Evolutionary conservation across 2,329 filamentous ascomycete genomes (phyloP).

Genomic region (Paraconiothyrium sp.): DNA sequence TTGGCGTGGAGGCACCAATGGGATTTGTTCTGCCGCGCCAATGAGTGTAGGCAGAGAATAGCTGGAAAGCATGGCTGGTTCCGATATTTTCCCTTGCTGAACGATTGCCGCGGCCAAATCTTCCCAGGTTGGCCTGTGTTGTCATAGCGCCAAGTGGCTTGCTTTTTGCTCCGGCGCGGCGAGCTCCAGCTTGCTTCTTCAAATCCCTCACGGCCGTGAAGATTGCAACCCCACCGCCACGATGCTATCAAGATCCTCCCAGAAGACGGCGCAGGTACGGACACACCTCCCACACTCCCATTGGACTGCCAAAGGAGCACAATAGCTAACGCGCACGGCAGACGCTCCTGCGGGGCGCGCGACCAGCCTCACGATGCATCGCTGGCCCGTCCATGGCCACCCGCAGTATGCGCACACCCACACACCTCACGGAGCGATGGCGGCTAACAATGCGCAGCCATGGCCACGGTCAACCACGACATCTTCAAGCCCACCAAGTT

Average conservation of each 20-base stretch:
- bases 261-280: constrained; percentile 60
- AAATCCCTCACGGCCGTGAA: constrained; percentile 47
- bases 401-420: constrained; percentile 59
- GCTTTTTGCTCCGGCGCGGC: constrained; percentile 40
- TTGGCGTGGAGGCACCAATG: too few relatives aligned
- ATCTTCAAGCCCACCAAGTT: constrained; percentile 99
- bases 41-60: not conserved
- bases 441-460: constrained; percentile 37
- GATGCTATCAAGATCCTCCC: constrained; percentile 58
- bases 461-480: constrained; percentile 82
- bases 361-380: constrained; percentile 57
- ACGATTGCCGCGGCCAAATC: constrained; percentile 29
- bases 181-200: constrained; percentile 48
- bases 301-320: constrained; percentile 28
- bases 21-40: not conserved
- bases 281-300: constrained; percentile 27
- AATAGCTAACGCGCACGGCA: constrained; percentile 47
- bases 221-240: constrained; percentile 39
- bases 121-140: constrained; percentile 33
- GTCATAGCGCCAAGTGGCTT: constrained; percentile 42
- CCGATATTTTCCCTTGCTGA: constrained; percentile 22
- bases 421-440: constrained; percentile 6
- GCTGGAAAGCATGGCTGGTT: not conserved
- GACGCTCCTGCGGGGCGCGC: constrained; percentile 66
- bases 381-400: constrained; percentile 61